Percentiles rank a stretch among this genome's conserved stretches.
Evolutionary conservation across 495 filamentous ascomycete species (phyloP).

Genomic region (Tricharina praecox): DNA sequence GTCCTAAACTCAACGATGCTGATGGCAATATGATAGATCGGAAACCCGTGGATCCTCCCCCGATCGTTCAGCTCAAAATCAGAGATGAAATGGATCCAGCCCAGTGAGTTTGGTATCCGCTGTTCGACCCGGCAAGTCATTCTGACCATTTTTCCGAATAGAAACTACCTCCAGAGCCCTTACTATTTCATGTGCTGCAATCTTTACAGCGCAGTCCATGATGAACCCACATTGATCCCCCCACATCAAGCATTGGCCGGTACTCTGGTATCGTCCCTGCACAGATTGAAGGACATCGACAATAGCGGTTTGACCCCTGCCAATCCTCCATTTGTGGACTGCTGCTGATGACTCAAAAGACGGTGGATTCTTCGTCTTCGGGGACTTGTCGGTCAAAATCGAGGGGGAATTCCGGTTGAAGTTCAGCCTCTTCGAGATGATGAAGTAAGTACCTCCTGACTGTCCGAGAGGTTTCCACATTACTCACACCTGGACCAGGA

Average conservation of each 20-base stretch:
- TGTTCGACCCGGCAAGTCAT: not conserved
- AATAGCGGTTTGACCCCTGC: slow-evolving; percentile 43
- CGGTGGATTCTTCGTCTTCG: slow-evolving; percentile 94
- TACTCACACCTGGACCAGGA: slow-evolving; percentile 28
- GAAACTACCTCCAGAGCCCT: slow-evolving; percentile 57
- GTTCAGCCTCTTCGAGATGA: slow-evolving; percentile 77
- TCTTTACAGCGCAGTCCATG: slow-evolving; percentile 43
- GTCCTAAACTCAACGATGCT: too few relatives aligned
- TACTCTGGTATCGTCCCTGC: slow-evolving; percentile 75
- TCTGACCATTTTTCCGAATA: slow-evolving; percentile 21
- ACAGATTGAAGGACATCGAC: slow-evolving; percentile 78
- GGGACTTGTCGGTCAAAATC: slow-evolving; percentile 71
- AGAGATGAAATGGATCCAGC: slow-evolving; percentile 51
- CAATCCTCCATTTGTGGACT: too few relatives aligned
- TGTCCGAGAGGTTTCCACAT: too few relatives aligned
- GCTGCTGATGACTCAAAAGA: slow-evolving; percentile 33
- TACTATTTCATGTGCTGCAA: slow-evolving; percentile 70
- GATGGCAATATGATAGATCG: too few relatives aligned
- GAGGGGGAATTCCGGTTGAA: slow-evolving; percentile 64
- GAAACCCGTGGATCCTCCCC: slow-evolving; percentile 89
- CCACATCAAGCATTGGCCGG: slow-evolving; percentile 45
- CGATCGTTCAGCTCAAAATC: slow-evolving; percentile 71
- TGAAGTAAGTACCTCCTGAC: slow-evolving; percentile 39
- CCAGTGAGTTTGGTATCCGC: slow-evolving; percentile 37
- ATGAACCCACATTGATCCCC: slow-evolving; percentile 37